Conservation (phyloP, 2,329 filamentous ascomycete species). For the Diaporthe sp. region DNA sequence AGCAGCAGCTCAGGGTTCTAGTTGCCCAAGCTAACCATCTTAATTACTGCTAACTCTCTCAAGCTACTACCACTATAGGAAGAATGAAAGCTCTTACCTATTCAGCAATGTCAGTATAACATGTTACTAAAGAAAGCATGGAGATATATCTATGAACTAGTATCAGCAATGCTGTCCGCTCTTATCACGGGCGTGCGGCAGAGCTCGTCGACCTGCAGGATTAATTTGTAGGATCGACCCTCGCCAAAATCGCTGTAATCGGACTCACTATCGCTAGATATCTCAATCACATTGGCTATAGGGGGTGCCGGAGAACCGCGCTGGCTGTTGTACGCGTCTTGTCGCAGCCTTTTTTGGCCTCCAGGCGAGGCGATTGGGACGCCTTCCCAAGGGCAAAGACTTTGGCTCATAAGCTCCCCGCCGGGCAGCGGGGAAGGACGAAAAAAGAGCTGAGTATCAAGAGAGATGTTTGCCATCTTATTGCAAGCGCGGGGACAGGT, state of each 20-base stretch:
- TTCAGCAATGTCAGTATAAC: too few species aligned
- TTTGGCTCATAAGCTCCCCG: neutral
- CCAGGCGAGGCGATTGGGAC: neutral
- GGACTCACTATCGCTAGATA: neutral
- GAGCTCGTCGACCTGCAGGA: neutral
- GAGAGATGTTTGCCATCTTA: neutral
- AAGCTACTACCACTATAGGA: too few species aligned
- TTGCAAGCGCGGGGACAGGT: neutral
- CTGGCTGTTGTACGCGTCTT: neutral
- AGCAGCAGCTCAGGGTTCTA: too few species aligned
- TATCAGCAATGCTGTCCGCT: neutral
- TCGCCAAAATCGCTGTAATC: too few species aligned
- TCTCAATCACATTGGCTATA: neutral
- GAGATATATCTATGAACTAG: too few species aligned
- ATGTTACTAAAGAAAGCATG: too few species aligned
- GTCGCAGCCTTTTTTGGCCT: neutral
- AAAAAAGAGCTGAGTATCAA: neutral
- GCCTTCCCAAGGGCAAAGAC: neutral
- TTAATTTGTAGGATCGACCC: too few species aligned
- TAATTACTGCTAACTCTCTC: too few species aligned
- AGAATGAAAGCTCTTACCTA: too few species aligned
- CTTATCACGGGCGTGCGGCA: neutral
- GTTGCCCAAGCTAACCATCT: too few species aligned
- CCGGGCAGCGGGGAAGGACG: neutral
- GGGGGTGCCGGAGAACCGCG: neutral